These are phyloP conservation scores for Rhizoclosmatium sp. DNA, from an alignment of 192 early-diverging fungal species.

Conservation along the genomic window DNA sequence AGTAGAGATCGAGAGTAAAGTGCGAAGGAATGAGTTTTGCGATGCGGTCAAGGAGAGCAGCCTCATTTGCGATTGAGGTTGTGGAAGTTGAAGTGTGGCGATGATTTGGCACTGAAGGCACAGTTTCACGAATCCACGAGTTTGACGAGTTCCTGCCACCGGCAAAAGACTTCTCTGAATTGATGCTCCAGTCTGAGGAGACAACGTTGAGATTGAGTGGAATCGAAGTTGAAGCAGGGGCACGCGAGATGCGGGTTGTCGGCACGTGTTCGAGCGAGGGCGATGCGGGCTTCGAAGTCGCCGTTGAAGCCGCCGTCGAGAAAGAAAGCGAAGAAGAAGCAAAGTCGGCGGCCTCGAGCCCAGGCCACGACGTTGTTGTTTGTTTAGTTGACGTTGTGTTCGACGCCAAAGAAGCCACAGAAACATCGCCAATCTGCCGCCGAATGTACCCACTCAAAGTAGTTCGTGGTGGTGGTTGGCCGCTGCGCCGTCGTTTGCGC, in stretches of 20 bases:
- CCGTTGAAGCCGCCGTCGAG: neutral
- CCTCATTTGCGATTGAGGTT: neutral
- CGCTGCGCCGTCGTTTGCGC: neutral
- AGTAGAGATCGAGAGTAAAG: neutral
- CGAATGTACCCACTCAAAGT: neutral
- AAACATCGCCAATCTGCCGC: neutral
- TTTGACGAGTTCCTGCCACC: too few relatives aligned
- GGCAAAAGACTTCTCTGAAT: too few relatives aligned
- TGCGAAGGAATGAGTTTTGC: slow-evolving; percentile 8
- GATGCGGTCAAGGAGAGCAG: neutral
- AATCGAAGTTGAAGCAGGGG: neutral
- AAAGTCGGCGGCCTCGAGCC: neutral
- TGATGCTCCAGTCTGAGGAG: too few relatives aligned
- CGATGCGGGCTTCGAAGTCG: neutral
- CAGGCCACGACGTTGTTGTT: neutral
- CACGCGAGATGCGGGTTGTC: neutral
- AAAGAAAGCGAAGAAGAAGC: neutral
- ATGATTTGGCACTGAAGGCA: neutral
- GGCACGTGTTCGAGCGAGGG: neutral
- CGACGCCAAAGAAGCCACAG: too few relatives aligned
- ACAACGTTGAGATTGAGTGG: too few relatives aligned
- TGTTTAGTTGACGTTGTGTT: neutral
- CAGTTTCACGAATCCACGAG: too few relatives aligned
- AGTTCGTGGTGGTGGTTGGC: neutral
- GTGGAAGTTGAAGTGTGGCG: neutral